Conservation (phyloP, 768 basidiomycete species). For the Coprinopsis cinerea region DNA sequence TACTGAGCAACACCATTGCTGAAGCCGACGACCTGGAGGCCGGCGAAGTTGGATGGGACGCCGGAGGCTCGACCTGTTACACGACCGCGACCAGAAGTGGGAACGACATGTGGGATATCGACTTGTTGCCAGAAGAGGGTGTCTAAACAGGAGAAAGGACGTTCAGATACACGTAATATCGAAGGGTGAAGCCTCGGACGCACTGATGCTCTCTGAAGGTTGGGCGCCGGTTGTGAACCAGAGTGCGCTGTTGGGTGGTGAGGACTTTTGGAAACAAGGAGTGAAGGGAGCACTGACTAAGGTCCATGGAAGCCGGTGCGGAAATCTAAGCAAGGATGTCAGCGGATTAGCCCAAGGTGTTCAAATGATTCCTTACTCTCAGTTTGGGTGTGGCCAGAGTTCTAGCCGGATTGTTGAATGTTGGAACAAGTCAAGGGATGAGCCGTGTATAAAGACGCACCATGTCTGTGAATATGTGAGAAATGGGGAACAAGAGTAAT, state of each 20-base stretch:
- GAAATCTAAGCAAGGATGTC: slow-evolving; percentile 14
- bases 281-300: slow-evolving; percentile 18
- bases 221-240: slow-evolving; percentile 30
- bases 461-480: slow-evolving; percentile 17
- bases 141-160: slow-evolving; percentile 12
- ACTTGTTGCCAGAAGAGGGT: slow-evolving; percentile 26
- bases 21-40: slow-evolving; percentile 21
- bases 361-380: slow-evolving; percentile 19
- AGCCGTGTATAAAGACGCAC: slow-evolving; percentile 2
- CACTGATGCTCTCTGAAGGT: slow-evolving; percentile 24
- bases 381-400: slow-evolving; percentile 33
- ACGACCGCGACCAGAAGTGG: slow-evolving; percentile 21
- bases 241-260: slow-evolving; percentile 22
- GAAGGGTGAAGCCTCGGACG: slow-evolving; percentile 3
- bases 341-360: too few relatives aligned
- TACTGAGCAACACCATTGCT: slow-evolving; percentile 26
- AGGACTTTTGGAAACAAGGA: background rate
- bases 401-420: slow-evolving; percentile 14
- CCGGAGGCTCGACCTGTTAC: slow-evolving; percentile 26
- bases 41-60: slow-evolving; percentile 17
- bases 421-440: too few relatives aligned
- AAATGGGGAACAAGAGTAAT: background rate
- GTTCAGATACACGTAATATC: background rate
- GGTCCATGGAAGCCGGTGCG: slow-evolving; percentile 32
- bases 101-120: slow-evolving; percentile 18